Percentiles rank a stretch among this genome's conserved stretches.
phyloP scores from a whole-genome alignment of 2,329 filamentous ascomycete genomes.

The Acrocalymma vagum region DNA sequence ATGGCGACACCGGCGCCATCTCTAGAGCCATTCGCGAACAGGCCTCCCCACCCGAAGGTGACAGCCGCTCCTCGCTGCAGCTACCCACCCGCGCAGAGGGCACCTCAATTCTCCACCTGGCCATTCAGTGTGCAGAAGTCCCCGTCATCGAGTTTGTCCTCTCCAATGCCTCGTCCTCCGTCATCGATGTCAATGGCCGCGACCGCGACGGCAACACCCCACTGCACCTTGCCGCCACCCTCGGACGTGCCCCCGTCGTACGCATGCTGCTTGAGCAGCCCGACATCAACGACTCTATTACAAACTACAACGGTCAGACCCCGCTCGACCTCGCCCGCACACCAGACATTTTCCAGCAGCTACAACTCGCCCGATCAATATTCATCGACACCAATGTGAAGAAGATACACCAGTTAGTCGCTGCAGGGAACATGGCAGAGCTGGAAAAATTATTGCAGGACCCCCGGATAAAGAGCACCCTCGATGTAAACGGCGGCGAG shows the following conservation, averaged over 20 bases:
- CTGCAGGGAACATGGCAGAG: conserved; percentile 75
- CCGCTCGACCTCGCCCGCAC: conserved; percentile 89
- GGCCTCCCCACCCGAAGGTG: conserved; percentile 40
- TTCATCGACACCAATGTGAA: conserved; percentile 88
- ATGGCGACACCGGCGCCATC: conserved; percentile 89
- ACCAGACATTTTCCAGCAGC: conserved; percentile 93
- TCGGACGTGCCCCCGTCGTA: conserved; percentile 83
- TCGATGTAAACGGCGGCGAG: conserved; percentile 93
- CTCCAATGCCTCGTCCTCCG: conserved; percentile 66
- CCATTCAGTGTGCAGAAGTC: conserved; percentile 93
- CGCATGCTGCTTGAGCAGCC: conserved; percentile 83
- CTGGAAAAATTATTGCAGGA: conserved; percentile 86
- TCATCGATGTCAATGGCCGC: conserved; percentile 84
- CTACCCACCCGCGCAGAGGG: conserved; percentile 69
- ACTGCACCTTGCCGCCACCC: conserved; percentile 83
- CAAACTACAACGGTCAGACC: conserved; percentile 84
- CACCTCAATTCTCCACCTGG: conserved; percentile 89
- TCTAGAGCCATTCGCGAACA: conserved; percentile 82
- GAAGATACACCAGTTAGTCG: conserved; percentile 82
- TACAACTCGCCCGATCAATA: conserved; percentile 88
- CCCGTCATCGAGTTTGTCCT: conserved; percentile 95
- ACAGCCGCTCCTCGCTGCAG: conserved; percentile 59
- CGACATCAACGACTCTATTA: conserved; percentile 85
- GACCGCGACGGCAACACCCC: conserved; percentile 96
- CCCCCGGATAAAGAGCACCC: conserved; percentile 80